Percentiles rank a stretch among this genome's conserved stretches.
phyloP scores from a whole-genome alignment of 176 grass and related monocot genomes.

The Bromus sterilis region DNA sequence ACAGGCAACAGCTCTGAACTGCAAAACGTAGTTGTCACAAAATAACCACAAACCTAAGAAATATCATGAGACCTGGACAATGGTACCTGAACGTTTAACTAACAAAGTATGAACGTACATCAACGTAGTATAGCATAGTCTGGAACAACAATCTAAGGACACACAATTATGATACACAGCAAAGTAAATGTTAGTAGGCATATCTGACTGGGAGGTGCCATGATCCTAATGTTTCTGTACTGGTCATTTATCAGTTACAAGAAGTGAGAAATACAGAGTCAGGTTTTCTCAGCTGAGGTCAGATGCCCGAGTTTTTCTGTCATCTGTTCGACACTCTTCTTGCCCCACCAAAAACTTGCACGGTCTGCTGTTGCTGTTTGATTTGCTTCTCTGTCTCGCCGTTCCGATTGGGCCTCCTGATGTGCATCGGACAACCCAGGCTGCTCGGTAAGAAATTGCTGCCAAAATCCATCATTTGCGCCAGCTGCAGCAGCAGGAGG shows the following conservation, averaged over 20 bases:
- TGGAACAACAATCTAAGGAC: constrained; percentile 12
- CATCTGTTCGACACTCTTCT: constrained; percentile 52
- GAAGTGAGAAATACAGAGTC: constrained; percentile 12
- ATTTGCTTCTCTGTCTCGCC: constrained; percentile 41
- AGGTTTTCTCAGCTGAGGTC: constrained; percentile 64
- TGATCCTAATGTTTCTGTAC: constrained; percentile 22
- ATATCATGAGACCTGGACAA: not conserved
- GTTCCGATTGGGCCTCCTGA: constrained; percentile 69
- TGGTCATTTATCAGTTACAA: constrained; percentile 29
- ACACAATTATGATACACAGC: constrained; percentile 25
- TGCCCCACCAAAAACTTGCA: constrained; percentile 42
- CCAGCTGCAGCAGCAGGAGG: constrained; percentile 26
- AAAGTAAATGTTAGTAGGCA: constrained; percentile 31
- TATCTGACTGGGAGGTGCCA: not conserved
- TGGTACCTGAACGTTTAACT: not conserved
- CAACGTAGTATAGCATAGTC: not conserved
- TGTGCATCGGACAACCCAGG: constrained; percentile 42
- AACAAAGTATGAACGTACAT: not conserved
- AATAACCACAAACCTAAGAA: not conserved
- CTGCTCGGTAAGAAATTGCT: constrained; percentile 88
- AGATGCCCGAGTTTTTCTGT: constrained; percentile 63
- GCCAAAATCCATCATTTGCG: constrained; percentile 82
- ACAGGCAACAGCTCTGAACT: not conserved
- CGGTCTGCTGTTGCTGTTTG: constrained; percentile 19
- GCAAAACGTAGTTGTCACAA: not conserved